Percentiles rank a stretch among this genome's conserved stretches.
These are phyloP conservation scores for Solidago caesia DNA, from an alignment of 129 eudicot species.

Conservation along the genomic window DNA sequence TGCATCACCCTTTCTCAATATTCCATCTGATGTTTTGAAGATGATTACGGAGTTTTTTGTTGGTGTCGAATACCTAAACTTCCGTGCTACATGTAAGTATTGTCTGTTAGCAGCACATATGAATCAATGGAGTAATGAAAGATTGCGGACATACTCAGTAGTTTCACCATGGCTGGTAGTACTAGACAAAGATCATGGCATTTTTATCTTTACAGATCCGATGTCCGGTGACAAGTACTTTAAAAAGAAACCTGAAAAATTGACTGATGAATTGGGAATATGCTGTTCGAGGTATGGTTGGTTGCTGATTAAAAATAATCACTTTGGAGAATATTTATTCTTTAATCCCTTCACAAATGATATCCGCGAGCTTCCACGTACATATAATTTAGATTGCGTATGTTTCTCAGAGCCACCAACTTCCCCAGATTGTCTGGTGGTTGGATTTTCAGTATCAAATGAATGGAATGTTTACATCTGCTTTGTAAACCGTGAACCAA, in stretches of 20 bases:
- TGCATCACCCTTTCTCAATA: conserved; percentile 14
- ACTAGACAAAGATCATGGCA: not conserved
- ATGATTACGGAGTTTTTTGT: not conserved
- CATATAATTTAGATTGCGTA: not conserved
- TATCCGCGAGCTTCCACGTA: conserved; percentile 8
- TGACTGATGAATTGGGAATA: not conserved
- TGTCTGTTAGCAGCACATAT: not conserved
- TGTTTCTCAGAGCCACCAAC: conserved; percentile 9
- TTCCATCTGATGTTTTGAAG: conserved; percentile 5
- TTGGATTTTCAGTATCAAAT: conserved; percentile 1
- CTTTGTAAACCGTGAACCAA: no score
- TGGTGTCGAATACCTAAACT: conserved; percentile 6
- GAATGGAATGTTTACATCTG: no score
- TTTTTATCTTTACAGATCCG: conserved; percentile 2
- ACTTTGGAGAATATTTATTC: not conserved
- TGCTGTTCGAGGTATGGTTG: no score
- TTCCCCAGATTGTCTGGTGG: conserved; percentile 25
- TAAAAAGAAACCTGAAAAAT: not conserved
- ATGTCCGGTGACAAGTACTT: conserved; percentile 15
- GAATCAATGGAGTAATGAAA: no score
- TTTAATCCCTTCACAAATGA: conserved; percentile 29
- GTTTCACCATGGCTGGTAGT: conserved; percentile 32
- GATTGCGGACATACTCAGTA: no score
- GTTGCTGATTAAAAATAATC: no score
- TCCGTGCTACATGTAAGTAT: conserved; percentile 9